Evolutionary conservation across 371 early-diverging fungal species (phyloP), one percentile per base, ranked within the genome.

Genomic region (Mucor irregularis): DNA sequence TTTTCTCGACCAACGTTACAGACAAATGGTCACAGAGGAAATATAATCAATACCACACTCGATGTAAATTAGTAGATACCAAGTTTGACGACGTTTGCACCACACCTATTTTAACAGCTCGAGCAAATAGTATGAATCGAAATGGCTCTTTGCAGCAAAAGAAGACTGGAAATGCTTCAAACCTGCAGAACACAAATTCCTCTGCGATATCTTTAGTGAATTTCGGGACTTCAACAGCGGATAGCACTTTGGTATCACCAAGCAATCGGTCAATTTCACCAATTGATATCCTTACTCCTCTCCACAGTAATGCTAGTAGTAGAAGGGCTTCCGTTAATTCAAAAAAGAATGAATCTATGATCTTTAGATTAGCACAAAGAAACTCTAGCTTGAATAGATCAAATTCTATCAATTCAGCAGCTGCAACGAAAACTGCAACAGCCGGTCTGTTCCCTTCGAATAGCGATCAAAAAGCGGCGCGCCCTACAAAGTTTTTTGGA

Each of bases 81-180:
- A 63, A 49, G 22, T 63, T 58, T 49, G 58, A 58, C 4, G 63
- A 63, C 21, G 58, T 63, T 11, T 63, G 58, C 16, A 58, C 63
- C 2, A 63, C 63, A 37, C 63, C 63, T 30, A 47, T 63, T 37
- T 26, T 63, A 19, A 63, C 52, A 7, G 63, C 63, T 9, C 39
- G 63, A 42, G 48, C 42, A 14, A 51, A 63, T 33, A 51, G 51
- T 14, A 37, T 52, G 53, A 35, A 30, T 5, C 35, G 51, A n/a
- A 24, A 51, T 25, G 45, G 51, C 22, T 51, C 46, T 14, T 21
- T 43, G 3, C 46, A 37, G 14, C 26, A 16, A n/a, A 37, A 28
- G 19, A 53, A 39, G 14, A 24, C 37, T 1, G 42, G 42, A 11
- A 11, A 11, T 7, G 24, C 24, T 24, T 17, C 42, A 5, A 42